Base-by-base conservation (phyloP, 1,284 basidiomycete species). In the Clitocybe nebularis region DNA sequence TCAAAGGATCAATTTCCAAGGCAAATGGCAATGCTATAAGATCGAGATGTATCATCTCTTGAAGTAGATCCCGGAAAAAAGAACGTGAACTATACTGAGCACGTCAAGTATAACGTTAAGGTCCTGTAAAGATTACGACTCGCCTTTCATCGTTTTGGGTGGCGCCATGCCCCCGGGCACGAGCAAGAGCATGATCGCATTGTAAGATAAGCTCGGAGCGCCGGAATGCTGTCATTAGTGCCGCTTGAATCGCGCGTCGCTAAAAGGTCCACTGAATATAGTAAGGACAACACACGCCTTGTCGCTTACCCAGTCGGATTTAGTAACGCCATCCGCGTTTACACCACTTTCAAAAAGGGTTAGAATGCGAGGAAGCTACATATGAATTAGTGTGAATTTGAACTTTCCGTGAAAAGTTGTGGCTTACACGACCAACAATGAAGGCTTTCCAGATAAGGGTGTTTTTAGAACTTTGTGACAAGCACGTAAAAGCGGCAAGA, bases 361-460 rank as follows among this genome's bases (percentile, higher is more conserved):
- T 20, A 89, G 55, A 14, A 88, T 60, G 16, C 62, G 63, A 23
- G 86, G 85, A 13, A 89, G 67, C 85, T 89, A 48, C 3, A 28
- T 30, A 28, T 23, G 30, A 30, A 25, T 36, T 30, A 37, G 17
- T 43, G 37, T 22, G 38, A 20, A 45, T 7, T 28, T 21, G 20
- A 32, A 51, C 17, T 32, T 45, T 20, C n/a, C 5, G 13, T 11
- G 33, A 21, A 43, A 44, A 49, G 36, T 16, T 9, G 17, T 11
- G n/a, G 39, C 72, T 54, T 61, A 89, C 86, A 41, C 86, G 71
- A 28, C 84, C 81, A 37, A 84, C 61, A n/a, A 85, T 69, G 53
- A 89, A 87, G 5, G 78, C 71, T 50, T 74, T 76, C 85, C 84
- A 89, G 19, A 86, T 53, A 17, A 66, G 61, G 16, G 68, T 61